A percentile compares a stretch with the other conserved stretches of the same genome.
Conservation (phyloP, 2,329 filamentous ascomycete genomes). For the Curvularia lunata region DNA sequence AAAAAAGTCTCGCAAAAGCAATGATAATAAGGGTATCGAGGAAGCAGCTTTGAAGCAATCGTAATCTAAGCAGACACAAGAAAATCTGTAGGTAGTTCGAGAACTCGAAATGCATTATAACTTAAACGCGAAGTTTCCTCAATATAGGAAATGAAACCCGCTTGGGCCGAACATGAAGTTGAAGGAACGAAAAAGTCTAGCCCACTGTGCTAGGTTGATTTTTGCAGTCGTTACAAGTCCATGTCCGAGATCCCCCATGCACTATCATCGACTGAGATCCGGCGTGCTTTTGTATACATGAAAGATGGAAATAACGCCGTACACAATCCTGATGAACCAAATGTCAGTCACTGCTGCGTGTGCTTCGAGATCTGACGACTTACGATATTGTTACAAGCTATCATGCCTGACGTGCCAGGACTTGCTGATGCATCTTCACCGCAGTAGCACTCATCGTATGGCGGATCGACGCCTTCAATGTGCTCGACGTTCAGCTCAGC, state of each 20-base stretch:
- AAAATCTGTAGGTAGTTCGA: neutral
- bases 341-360: neutral
- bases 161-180: neutral
- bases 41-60: neutral
- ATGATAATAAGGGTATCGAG: neutral
- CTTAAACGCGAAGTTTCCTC: neutral
- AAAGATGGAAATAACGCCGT: constrained; percentile 29
- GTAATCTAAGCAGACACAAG: neutral
- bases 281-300: constrained; percentile 24
- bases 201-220: neutral
- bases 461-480: constrained; percentile 9
- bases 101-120: neutral
- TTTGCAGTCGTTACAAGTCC: constrained; percentile 22
- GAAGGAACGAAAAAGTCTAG: neutral
- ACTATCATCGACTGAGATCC: neutral
- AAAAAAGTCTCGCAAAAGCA: neutral
- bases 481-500: constrained; percentile 9
- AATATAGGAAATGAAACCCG: neutral
- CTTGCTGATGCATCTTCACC: constrained; percentile 23
- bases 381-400: constrained; percentile 30
- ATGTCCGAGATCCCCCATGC: constrained; percentile 1
- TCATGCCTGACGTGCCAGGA: constrained; percentile 3
- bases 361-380: constrained; percentile 1
- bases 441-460: constrained; percentile 29
- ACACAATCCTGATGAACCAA: constrained; percentile 23